phyloP scores from a whole-genome alignment of 2,329 filamentous ascomycete species.

The Cordyceps sp. region DNA sequence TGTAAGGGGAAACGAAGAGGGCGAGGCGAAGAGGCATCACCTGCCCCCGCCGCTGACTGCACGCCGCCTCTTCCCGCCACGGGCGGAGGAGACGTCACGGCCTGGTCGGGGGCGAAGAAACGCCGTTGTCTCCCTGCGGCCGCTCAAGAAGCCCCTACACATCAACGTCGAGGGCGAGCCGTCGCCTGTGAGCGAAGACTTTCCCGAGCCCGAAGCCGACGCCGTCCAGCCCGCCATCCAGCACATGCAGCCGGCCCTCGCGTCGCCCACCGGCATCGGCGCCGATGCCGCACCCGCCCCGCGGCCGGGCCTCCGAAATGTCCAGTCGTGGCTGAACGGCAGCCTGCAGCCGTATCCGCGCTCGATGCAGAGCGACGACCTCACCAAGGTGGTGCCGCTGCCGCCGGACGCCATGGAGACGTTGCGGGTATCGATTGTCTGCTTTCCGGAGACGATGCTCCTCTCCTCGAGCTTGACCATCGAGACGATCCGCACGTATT shows the following conservation, averaged over 20 bases:
- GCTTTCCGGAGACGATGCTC: conserved; percentile 44
- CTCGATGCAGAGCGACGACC: conserved; percentile 15
- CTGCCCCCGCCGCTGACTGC: not conserved
- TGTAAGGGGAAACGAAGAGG: not conserved
- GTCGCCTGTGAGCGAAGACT: conserved; percentile 3
- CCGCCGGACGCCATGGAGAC: conserved; percentile 37
- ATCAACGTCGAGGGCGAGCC: not conserved
- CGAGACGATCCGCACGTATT: conserved; percentile 39
- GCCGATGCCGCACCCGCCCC: no score
- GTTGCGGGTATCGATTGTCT: conserved; percentile 33
- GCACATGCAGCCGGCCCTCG: no score
- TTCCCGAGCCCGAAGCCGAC: conserved; percentile 3
- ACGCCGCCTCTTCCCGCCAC: not conserved
- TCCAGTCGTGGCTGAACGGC: conserved; percentile 19
- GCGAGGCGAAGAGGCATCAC: not conserved
- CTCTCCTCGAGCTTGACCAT: conserved; percentile 35
- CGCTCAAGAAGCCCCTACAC: not conserved
- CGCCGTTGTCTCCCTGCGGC: not conserved
- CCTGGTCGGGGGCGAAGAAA: not conserved
- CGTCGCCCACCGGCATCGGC: no score
- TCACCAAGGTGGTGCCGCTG: conserved; percentile 26
- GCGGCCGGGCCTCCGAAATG: conserved; percentile 16
- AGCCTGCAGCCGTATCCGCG: conserved; percentile 12
- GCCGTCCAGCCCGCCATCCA: conserved; percentile 2
- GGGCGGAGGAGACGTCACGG: not conserved